phyloP scores from a whole-genome alignment of 2,329 filamentous ascomycete species.

The Trichoderma pleuroti region DNA sequence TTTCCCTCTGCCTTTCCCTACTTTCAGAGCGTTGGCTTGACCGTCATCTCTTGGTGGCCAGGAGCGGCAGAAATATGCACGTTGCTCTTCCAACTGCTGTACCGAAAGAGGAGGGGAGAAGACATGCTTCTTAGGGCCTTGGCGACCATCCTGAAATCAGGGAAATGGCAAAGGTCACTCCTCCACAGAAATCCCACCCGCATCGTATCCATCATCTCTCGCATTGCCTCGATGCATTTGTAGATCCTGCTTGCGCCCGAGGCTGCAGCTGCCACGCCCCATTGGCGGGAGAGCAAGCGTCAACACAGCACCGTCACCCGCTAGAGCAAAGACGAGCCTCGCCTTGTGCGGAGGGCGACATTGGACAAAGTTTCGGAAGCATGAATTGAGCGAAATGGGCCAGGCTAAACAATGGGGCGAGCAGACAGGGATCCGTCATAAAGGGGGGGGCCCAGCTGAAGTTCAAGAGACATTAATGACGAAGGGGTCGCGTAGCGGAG shows the following conservation, averaged over 20 bases:
- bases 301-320: background rate
- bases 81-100: background rate
- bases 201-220: background rate
- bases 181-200: background rate
- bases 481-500: constrained; percentile 4
- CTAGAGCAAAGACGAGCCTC: background rate
- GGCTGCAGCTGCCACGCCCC: background rate
- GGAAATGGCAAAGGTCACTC: background rate
- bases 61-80: background rate
- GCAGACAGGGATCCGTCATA: constrained; percentile 5
- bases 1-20: background rate
- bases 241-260: background rate
- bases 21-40: background rate
- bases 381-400: background rate
- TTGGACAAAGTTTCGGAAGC: background rate
- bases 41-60: background rate
- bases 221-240: background rate
- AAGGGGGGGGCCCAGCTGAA: constrained; percentile 10
- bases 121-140: constrained; percentile 4
- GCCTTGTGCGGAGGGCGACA: constrained; percentile 2
- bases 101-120: constrained; percentile 8
- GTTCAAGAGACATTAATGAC: background rate
- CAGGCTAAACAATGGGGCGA: background rate
- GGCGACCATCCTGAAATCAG: constrained; percentile 15
- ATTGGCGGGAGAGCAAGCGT: background rate